A percentile compares a stretch with the other conserved stretches of the same genome.
Evolutionary conservation across 805 yeast genomes (phyloP).

Genomic region (Blastobotrys americana): DNA sequence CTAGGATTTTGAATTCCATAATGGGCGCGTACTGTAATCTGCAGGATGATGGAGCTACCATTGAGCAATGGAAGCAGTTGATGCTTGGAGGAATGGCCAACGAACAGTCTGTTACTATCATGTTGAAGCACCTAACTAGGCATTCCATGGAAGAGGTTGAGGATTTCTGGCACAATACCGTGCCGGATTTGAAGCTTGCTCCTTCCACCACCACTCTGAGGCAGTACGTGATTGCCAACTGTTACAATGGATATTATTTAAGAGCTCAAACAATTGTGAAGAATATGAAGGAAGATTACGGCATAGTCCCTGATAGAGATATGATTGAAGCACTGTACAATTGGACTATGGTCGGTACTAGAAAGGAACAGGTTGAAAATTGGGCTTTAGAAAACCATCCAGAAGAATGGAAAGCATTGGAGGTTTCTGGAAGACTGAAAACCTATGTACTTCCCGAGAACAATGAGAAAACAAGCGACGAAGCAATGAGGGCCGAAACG

Average conservation of each 20-base stretch:
- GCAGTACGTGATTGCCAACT: conserved; percentile 62
- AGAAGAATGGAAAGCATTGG: conserved; percentile 34
- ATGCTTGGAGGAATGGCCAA: not conserved
- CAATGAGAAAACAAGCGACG: conserved; percentile 19
- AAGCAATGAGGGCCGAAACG: not conserved
- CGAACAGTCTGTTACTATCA: conserved; percentile 53
- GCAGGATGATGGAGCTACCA: conserved; percentile 47
- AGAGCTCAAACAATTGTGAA: conserved; percentile 48
- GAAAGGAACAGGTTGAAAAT: conserved; percentile 31
- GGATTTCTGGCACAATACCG: conserved; percentile 48
- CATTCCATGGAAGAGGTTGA: conserved; percentile 48
- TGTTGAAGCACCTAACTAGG: conserved; percentile 56
- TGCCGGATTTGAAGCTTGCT: conserved; percentile 43
- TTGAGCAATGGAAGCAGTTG: conserved; percentile 55
- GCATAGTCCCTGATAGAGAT: conserved; percentile 20
- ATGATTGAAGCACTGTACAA: conserved; percentile 33
- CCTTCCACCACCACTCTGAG: conserved; percentile 48
- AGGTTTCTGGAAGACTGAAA: conserved; percentile 28
- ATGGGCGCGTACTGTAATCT: conserved; percentile 57
- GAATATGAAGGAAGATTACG: conserved; percentile 37
- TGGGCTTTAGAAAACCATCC: conserved; percentile 37
- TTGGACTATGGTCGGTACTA: conserved; percentile 36
- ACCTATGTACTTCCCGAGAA: conserved; percentile 24
- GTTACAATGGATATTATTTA: conserved; percentile 53
- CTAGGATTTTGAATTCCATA: conserved; percentile 51